Evolutionary conservation across 2,329 filamentous ascomycete species (phyloP).

Genomic region (Penicillium nordicum): DNA sequence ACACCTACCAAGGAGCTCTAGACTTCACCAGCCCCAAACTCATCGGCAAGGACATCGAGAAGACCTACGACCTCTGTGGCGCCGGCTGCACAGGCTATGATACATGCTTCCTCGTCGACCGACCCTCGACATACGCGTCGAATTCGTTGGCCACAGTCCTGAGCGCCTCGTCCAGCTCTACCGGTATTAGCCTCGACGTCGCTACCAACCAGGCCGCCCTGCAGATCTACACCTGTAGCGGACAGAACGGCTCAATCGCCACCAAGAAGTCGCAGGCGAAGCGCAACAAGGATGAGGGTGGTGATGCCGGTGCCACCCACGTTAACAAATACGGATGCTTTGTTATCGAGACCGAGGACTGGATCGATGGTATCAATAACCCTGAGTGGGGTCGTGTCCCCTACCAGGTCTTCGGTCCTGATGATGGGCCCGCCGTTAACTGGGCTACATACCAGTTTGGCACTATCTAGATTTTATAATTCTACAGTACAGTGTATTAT

Average conservation of each 20-base stretch:
- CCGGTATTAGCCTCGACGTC: conserved; percentile 78
- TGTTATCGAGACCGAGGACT: conserved; percentile 89
- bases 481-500: neutral
- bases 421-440: conserved; percentile 41
- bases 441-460: conserved; percentile 46
- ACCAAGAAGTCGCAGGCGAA: conserved; percentile 43
- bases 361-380: conserved; percentile 90
- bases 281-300: conserved; percentile 54
- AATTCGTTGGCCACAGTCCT: conserved; percentile 50
- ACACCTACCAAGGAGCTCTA: conserved; percentile 54
- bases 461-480: conserved; percentile 27
- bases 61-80: conserved; percentile 71
- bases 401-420: conserved; percentile 42
- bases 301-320: conserved; percentile 45
- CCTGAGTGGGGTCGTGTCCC: conserved; percentile 72
- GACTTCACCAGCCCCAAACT: conserved; percentile 76
- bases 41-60: conserved; percentile 65
- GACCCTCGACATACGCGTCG: conserved; percentile 34
- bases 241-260: conserved; percentile 62
- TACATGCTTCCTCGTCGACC: conserved; percentile 51
- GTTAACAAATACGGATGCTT: conserved; percentile 72
- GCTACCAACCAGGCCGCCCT: conserved; percentile 81
- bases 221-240: conserved; percentile 82
- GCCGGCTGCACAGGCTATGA: conserved; percentile 81
- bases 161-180: conserved; percentile 62